Evolutionary conservation across 2,329 filamentous ascomycete genomes (phyloP).

Genomic region (Mycosphaerella sp.): DNA sequence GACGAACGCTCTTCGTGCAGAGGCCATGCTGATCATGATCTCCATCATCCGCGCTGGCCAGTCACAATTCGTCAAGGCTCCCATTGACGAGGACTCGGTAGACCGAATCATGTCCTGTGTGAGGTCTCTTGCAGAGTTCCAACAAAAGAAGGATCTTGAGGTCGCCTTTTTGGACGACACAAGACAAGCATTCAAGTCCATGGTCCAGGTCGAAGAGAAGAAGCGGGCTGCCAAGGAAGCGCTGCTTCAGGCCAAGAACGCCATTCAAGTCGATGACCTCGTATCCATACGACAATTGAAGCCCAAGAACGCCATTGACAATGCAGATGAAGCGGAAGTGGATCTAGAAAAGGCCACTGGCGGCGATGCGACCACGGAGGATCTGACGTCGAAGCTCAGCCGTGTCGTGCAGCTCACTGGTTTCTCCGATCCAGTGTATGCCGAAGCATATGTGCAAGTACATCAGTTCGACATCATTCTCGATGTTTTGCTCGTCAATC

Average conservation of each 20-base stretch:
- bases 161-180: constrained; percentile 92
- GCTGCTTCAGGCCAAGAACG: constrained; percentile 84
- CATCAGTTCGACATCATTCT: constrained; percentile 98
- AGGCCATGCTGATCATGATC: constrained; percentile 99
- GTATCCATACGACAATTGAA: constrained; percentile 87
- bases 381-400: constrained; percentile 88
- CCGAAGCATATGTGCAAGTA: constrained; percentile 98
- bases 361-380: constrained; percentile 75
- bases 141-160: constrained; percentile 82
- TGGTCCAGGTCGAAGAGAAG: constrained; percentile 96
- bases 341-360: constrained; percentile 93
- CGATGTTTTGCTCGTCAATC: constrained; percentile 93
- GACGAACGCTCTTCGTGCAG: constrained; percentile 88
- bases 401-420: constrained; percentile 95
- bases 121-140: constrained; percentile 83
- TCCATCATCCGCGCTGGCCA: constrained; percentile 96
- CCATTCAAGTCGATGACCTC: constrained; percentile 91
- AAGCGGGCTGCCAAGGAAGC: constrained; percentile 95
- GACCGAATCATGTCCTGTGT: constrained; percentile 98
- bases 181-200: constrained; percentile 87
- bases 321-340: constrained; percentile 72
- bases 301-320: constrained; percentile 80
- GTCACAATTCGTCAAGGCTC: constrained; percentile 96
- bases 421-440: constrained; percentile 97
- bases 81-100: constrained; percentile 97